phyloP scores from a whole-genome alignment of 352 stramenopile genomes.

The Globisporangium takayamanum region DNA sequence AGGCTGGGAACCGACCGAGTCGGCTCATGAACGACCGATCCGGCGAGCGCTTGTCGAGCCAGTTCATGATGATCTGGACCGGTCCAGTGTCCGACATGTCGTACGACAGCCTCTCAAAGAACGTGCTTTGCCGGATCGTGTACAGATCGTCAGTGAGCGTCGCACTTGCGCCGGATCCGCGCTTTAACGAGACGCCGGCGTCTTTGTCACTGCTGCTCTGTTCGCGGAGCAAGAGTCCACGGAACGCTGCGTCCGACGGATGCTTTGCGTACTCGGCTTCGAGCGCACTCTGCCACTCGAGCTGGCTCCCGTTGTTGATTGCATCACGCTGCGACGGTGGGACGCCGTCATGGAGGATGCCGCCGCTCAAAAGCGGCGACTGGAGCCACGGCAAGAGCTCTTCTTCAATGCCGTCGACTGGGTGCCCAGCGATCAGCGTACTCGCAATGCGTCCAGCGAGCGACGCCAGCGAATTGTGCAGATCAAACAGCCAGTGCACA shows the following conservation, averaged over 20 bases:
- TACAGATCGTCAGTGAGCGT: conserved; percentile 8
- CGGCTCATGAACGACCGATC: conserved; percentile 77
- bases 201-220: not conserved
- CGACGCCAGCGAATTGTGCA: conserved; percentile 69
- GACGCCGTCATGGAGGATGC: conserved; percentile 20
- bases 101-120: conserved; percentile 47
- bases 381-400: conserved; percentile 81
- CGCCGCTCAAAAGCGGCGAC: conserved; percentile 72
- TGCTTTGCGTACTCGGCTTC: conserved; percentile 11
- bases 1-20: conserved; percentile 61
- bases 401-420: conserved; percentile 72
- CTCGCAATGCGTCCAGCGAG: conserved; percentile 59
- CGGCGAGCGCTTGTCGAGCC: conserved; percentile 66
- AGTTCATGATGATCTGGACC: conserved; percentile 56
- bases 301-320: not conserved
- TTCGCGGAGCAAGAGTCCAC: not conserved
- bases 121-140: conserved; percentile 33
- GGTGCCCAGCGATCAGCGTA: conserved; percentile 70
- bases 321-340: conserved; percentile 4
- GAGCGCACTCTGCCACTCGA: conserved; percentile 11
- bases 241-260: conserved; percentile 9
- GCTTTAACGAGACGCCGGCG: conserved; percentile 1
- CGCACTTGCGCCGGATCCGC: not conserved
- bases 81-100: conserved; percentile 56
- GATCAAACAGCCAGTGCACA: conserved; percentile 80